A percentile compares a stretch with the other conserved stretches of the same genome.
Conservation (phyloP, 805 yeast species). For the Metschnikowia henanensis region DNA sequence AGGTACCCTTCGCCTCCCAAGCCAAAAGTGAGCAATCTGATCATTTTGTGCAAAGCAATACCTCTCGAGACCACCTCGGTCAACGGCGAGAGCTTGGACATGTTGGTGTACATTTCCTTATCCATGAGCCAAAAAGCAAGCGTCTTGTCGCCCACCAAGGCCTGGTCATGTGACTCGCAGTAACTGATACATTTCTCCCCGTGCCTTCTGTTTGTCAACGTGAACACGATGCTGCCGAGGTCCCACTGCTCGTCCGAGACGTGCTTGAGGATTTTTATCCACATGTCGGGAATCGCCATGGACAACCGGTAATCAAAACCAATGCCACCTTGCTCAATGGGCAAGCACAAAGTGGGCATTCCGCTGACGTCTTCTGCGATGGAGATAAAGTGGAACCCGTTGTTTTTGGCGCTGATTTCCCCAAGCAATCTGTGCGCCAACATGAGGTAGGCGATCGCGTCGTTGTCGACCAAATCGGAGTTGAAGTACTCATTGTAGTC, state of each 20-base stretch:
- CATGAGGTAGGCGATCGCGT: slow-evolving; percentile 85
- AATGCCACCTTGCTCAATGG: slow-evolving; percentile 75
- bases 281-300: slow-evolving; percentile 99
- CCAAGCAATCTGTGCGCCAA: slow-evolving; percentile 80
- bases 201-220: slow-evolving; percentile 85
- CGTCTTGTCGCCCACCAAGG: slow-evolving; percentile 95
- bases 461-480: slow-evolving; percentile 76
- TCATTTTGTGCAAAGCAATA: slow-evolving; percentile 85
- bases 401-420: slow-evolving; percentile 44
- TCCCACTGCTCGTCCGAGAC: slow-evolving; percentile 89
- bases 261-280: slow-evolving; percentile 93
- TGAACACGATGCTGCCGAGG: slow-evolving; percentile 72
- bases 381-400: slow-evolving; percentile 52
- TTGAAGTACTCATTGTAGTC: slow-evolving; percentile 90
- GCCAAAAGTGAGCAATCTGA: slow-evolving; percentile 80
- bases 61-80: slow-evolving; percentile 88
- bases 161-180: slow-evolving; percentile 96
- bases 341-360: slow-evolving; percentile 90
- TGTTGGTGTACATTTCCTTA: slow-evolving; percentile 95
- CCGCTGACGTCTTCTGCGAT: slow-evolving; percentile 98
- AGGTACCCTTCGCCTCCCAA: slow-evolving; percentile 97
- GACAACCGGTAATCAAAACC: slow-evolving; percentile 94
- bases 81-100: slow-evolving; percentile 73
- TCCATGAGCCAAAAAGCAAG: slow-evolving; percentile 99
- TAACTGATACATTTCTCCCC: slow-evolving; percentile 88